A percentile compares a stretch with the other conserved stretches of the same genome.
phyloP scores from a whole-genome alignment of 768 basidiomycete species.

The Russula sp. region DNA sequence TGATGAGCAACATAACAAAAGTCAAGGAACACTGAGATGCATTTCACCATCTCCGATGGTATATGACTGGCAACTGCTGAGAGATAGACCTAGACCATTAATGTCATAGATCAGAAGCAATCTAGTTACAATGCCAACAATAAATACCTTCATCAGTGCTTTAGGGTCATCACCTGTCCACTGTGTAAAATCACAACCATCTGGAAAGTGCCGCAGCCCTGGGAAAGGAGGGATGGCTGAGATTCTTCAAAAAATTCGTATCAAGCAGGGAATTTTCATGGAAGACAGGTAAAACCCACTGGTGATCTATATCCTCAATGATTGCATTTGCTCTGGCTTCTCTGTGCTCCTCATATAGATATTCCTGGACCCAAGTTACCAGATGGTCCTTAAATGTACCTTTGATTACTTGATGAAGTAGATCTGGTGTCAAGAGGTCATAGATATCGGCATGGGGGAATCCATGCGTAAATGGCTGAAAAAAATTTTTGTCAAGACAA shows the following conservation, averaged over 20 bases:
- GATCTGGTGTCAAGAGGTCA: too few species aligned
- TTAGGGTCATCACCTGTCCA: not conserved
- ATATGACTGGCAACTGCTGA: not conserved
- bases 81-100: not conserved
- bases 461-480: not conserved
- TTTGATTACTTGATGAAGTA: not conserved
- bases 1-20: too few species aligned
- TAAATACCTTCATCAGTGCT: not conserved
- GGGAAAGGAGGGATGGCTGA: not conserved
- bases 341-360: too few species aligned
- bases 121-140: not conserved
- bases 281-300: too few species aligned
- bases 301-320: too few species aligned
- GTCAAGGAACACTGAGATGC: slow-evolving; percentile 9
- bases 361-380: too few species aligned
- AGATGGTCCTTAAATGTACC: not conserved
- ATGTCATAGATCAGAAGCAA: not conserved
- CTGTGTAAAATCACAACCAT: not conserved
- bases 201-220: too few species aligned
- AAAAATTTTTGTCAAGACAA: too few species aligned
- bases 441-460: too few species aligned
- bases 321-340: too few species aligned
- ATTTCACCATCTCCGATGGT: not conserved
- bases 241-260: too few species aligned
- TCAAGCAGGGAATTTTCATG: too few species aligned